These are phyloP conservation scores for Yueomyces sinensis DNA, from an alignment of 805 yeast genomes.

Conservation along the genomic window DNA sequence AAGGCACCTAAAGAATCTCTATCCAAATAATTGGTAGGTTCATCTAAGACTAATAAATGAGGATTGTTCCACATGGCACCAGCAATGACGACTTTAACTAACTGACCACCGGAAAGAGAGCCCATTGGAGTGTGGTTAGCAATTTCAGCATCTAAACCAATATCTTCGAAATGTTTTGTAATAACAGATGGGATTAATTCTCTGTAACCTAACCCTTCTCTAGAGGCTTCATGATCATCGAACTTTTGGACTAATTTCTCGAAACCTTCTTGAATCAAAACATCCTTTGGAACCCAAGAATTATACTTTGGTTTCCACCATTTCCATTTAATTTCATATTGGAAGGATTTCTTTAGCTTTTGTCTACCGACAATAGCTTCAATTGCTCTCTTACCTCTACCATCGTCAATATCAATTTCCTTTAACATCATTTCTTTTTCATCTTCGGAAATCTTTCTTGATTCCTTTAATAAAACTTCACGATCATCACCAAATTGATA, in stretches of 20 bases:
- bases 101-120: constrained; percentile 93
- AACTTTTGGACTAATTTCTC: constrained; percentile 87
- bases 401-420: constrained; percentile 71
- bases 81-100: constrained; percentile 95
- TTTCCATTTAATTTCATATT: constrained; percentile 92
- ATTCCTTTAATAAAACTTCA: constrained; percentile 86
- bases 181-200: constrained; percentile 84
- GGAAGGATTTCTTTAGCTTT: constrained; percentile 90
- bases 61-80: constrained; percentile 99
- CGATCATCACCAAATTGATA: constrained; percentile 96
- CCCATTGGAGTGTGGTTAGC: constrained; percentile 98
- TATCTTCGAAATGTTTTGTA: constrained; percentile 92
- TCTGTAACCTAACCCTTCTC: constrained; percentile 98
- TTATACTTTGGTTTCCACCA: constrained; percentile 85
- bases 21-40: constrained; percentile 96
- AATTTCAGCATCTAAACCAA: constrained; percentile 94
- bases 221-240: constrained; percentile 97
- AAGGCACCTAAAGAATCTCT: constrained; percentile 96
- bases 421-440: constrained; percentile 61
- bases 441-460: constrained; percentile 71
- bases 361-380: constrained; percentile 97
- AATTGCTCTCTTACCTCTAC: constrained; percentile 73
- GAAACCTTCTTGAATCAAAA: constrained; percentile 70
- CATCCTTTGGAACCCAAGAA: constrained; percentile 84
- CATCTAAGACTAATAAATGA: constrained; percentile 88